Conservation (phyloP, 2,329 filamentous ascomycete genomes). For the Ampelomyces quisqualis region DNA sequence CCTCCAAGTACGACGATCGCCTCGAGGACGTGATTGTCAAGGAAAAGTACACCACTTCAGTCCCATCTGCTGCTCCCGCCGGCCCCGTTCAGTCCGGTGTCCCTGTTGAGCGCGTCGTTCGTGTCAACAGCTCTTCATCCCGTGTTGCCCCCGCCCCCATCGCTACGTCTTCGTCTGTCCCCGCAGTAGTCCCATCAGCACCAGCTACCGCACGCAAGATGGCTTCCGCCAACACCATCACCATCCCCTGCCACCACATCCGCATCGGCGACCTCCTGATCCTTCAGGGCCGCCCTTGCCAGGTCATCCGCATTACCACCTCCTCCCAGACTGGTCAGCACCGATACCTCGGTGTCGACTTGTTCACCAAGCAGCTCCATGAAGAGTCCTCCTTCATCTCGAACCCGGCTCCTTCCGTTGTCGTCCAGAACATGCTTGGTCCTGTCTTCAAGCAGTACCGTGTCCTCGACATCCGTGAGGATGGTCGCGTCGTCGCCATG, state of each 20-base stretch:
- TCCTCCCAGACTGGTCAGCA: constrained; percentile 98
- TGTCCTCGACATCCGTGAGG: constrained; percentile 93
- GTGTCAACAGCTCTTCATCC: constrained; percentile 45
- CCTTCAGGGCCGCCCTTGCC: constrained; percentile 97
- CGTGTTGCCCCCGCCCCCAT: constrained; percentile 84
- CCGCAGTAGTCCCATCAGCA: constrained; percentile 19
- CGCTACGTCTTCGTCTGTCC: constrained; percentile 16
- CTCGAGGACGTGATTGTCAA: constrained; percentile 53
- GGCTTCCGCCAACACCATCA: constrained; percentile 80
- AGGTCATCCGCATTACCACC: constrained; percentile 99
- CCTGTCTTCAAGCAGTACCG: constrained; percentile 99
- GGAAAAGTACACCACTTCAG: constrained; percentile 45
- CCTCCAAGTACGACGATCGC: constrained; percentile 36
- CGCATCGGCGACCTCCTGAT: constrained; percentile 98
- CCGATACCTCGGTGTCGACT: constrained; percentile 98
- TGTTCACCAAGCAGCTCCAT: constrained; percentile 99
- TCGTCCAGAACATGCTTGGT: constrained; percentile 99
- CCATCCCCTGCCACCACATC: constrained; percentile 99
- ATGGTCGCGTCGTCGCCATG: constrained; percentile 83
- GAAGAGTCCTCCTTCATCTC: constrained; percentile 98
- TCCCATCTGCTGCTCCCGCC: constrained; percentile 31
- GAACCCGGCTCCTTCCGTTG: constrained; percentile 92
- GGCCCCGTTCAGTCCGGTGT: constrained; percentile 42
- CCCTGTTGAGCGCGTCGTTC: constrained; percentile 36
- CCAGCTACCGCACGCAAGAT: constrained; percentile 37